Percentiles rank a stretch among this genome's conserved stretches.
Conservation (phyloP, 2,329 filamentous ascomycete species). For the Rutstroemia sp. region DNA sequence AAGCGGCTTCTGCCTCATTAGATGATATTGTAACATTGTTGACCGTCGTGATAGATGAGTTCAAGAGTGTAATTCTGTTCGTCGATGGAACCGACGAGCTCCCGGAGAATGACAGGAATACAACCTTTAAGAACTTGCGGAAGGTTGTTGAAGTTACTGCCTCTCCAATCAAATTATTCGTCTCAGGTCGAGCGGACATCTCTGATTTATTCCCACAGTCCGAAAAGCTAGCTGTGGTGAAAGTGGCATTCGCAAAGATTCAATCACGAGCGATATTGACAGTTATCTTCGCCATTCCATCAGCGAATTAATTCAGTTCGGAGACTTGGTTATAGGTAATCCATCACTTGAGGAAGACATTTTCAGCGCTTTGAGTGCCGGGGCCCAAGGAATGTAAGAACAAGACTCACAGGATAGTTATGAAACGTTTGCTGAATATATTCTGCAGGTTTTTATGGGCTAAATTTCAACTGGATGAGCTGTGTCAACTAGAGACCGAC, state of each 20-base stretch:
- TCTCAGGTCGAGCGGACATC: not conserved
- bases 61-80: not conserved
- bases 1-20: not conserved
- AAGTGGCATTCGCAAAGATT: not conserved
- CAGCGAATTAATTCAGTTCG: not conserved
- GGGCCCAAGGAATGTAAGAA: not conserved
- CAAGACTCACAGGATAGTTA: not conserved
- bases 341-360: not conserved
- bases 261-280: not conserved
- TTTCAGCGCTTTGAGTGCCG: not conserved
- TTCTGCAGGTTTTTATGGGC: slow-evolving; percentile 10
- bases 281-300: not conserved
- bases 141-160: not conserved
- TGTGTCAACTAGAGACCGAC: slow-evolving; percentile 11
- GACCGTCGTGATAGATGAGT: not conserved
- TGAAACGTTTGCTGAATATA: not conserved
- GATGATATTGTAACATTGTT: not conserved
- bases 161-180: not conserved
- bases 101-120: not conserved
- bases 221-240: not conserved
- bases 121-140: not conserved
- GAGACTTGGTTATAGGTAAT: not conserved
- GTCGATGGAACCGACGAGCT: not conserved
- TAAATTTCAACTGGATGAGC: slow-evolving; percentile 12
- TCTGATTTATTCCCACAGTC: not conserved